Evolutionary conservation across 306 rosid genomes (phyloP), one percentile per base, ranked within the genome.

Genomic region (Quercus robur): DNA sequence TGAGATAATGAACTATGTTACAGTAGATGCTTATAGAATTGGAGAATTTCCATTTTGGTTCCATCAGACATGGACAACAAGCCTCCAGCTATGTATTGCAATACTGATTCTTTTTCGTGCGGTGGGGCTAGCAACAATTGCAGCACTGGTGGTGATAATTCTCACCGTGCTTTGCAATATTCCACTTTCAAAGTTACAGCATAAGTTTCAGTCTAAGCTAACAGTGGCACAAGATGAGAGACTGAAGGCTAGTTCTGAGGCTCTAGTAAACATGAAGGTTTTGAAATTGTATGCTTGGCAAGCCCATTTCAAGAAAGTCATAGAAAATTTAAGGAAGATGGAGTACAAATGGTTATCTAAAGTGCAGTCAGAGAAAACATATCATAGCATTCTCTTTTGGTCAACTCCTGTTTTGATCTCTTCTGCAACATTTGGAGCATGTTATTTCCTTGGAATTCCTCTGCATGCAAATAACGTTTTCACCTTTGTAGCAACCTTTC

Each of bases 201-300:
- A 88, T 56, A 86, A 86, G 89, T 89, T 86, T 81, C 95, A 90
- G 64, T 83, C 81, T 54, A 78, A 85, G 84, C 86, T 94, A 6
- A 86, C 91, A 92, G 85, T 26, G 51, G 95, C 97, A 28, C 98
- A 94, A 81, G 98, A 94, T 33, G 86, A 84, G 77, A 85, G 98
- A 81, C 64, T 91, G 49, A 94, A 84, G 85, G 89, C 91, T 31
- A 78, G 76, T 72, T 80, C 92, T 0, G 94, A 94, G 86, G 86
- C 98, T 67, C 92, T 94, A 3, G 81, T 84, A 78, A 91, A 89
- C 84, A 89, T 94, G 93, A 94, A 91, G 75, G 92, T 91, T 67
- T 41, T 94, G 64, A 94, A 94, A 78, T 58, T 94, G n/a, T 94
- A 94, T 71, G 97, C 95, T 1, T 94, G 98, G 98, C 92, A 94